A percentile compares a stretch with the other conserved stretches of the same genome.
Evolutionary conservation across 2,329 filamentous ascomycete genomes (phyloP).

Genomic region (Hypoxylon sp.): DNA sequence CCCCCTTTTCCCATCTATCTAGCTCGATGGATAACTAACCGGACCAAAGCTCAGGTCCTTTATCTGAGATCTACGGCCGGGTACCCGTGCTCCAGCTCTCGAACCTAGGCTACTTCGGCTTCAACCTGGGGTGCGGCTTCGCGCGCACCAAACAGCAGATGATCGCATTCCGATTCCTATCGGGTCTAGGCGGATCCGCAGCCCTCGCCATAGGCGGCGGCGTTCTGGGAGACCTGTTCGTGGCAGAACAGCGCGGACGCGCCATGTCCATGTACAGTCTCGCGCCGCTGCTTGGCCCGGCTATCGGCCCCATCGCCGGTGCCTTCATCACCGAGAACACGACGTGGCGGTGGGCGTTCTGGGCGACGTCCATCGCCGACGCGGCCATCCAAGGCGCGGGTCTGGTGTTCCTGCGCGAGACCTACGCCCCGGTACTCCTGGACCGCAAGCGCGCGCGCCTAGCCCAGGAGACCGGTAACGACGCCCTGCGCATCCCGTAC

Average conservation of each 20-base stretch:
- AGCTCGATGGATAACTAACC: conserved; percentile 18
- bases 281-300: conserved; percentile 75
- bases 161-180: conserved; percentile 71
- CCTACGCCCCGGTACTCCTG: conserved; percentile 76
- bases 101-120: conserved; percentile 66
- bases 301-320: conserved; percentile 75
- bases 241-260: conserved; percentile 72
- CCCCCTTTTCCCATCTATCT: neutral
- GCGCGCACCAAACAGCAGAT: conserved; percentile 67
- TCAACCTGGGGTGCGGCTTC: conserved; percentile 73
- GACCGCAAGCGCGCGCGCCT: conserved; percentile 70
- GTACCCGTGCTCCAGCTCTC: conserved; percentile 67
- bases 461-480: conserved; percentile 71
- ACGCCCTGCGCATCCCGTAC: conserved; percentile 64
- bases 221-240: conserved; percentile 62
- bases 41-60: conserved; percentile 58
- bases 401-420: conserved; percentile 74
- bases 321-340: conserved; percentile 75
- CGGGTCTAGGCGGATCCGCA: conserved; percentile 71
- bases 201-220: conserved; percentile 61
- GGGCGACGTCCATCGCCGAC: conserved; percentile 73
- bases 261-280: conserved; percentile 75
- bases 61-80: conserved; percentile 71
- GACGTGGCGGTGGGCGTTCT: conserved; percentile 83
- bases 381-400: conserved; percentile 72